Conservation (phyloP, 805 yeast genomes). For the Starmerella stigmatis region DNA sequence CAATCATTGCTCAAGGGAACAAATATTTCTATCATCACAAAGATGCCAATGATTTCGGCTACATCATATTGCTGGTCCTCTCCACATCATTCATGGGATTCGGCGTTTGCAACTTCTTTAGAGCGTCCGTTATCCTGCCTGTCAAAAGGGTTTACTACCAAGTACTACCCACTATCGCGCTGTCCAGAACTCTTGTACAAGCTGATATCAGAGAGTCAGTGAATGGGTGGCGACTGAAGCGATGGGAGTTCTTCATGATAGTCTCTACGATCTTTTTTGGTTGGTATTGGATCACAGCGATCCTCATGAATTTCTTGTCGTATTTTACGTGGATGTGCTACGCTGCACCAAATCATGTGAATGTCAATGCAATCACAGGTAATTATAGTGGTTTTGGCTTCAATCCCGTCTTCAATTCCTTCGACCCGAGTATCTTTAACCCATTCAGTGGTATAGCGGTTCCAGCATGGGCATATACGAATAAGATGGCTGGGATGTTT, state of each 20-base stretch:
- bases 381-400: constrained; percentile 36
- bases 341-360: constrained; percentile 44
- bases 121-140: constrained; percentile 48
- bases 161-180: constrained; percentile 38
- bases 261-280: constrained; percentile 38
- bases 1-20: constrained; percentile 29
- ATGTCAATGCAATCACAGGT: constrained; percentile 55
- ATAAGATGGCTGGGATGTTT: constrained; percentile 32
- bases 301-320: constrained; percentile 48
- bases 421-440: constrained; percentile 32
- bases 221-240: constrained; percentile 50
- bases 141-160: constrained; percentile 46
- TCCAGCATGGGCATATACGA: constrained; percentile 13
- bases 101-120: constrained; percentile 55
- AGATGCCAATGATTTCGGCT: constrained; percentile 35
- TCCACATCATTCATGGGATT: constrained; percentile 56
- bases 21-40: constrained; percentile 29
- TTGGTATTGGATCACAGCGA: constrained; percentile 62
- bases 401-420: constrained; percentile 43
- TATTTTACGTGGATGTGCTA: constrained; percentile 55
- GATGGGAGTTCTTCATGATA: constrained; percentile 41
- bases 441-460: constrained; percentile 11
- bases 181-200: constrained; percentile 39
- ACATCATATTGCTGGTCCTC: constrained; percentile 42
- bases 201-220: constrained; percentile 36